Conservation (phyloP, 179 eudicot species). For the Beta lomatogona region DNA sequence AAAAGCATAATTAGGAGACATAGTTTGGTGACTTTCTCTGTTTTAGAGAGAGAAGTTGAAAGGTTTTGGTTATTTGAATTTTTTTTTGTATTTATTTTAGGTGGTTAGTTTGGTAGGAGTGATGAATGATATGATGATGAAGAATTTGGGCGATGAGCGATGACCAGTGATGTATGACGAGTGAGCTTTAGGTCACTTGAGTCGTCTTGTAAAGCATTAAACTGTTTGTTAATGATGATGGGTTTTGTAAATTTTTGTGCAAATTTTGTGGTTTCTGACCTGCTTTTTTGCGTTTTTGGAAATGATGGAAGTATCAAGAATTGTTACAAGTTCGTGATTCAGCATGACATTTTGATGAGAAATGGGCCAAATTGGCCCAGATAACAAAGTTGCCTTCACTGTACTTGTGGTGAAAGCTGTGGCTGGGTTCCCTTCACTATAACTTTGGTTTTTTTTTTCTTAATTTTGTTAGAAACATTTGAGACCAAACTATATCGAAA, state of each 20-base stretch:
- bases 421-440: background rate
- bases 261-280: background rate
- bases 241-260: conserved; percentile 11
- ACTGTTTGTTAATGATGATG: conserved; percentile 14
- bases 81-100: background rate
- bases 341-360: conserved; percentile 3
- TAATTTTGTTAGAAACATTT: too few species aligned
- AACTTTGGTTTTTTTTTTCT: background rate
- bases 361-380: background rate
- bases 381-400: background rate
- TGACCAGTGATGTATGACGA: conserved; percentile 34
- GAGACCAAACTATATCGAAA: too few species aligned
- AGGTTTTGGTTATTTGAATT: background rate
- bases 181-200: conserved; percentile 27
- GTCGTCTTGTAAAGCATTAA: conserved; percentile 36
- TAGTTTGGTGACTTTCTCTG: conserved; percentile 29
- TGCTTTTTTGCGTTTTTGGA: background rate
- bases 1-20: conserved; percentile 22
- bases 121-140: conserved; percentile 8
- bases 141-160: background rate
- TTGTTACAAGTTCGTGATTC: conserved; percentile 1
- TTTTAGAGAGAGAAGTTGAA: conserved; percentile 24
- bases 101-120: conserved; percentile 5
- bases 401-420: too few species aligned
- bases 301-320: background rate